Base-by-base conservation (phyloP, 805 yeast species). In the Yamadazyma ubonensis region DNA sequence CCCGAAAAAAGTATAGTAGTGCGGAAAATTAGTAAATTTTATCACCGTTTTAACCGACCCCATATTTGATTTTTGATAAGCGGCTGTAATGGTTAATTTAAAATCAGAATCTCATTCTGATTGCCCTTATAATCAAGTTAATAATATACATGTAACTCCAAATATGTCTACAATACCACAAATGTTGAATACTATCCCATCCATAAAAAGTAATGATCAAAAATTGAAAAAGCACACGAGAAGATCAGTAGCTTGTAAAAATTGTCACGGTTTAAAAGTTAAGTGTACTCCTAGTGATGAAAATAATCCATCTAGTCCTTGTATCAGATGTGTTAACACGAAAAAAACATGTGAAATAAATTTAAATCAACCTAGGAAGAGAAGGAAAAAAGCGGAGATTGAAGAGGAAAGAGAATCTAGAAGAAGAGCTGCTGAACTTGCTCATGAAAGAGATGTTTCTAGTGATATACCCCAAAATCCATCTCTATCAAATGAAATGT, bases 221-320 rank as follows among this genome's bases (percentile, higher is more conserved):
- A 34, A 18, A 17, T 12, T 23, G 11, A 35, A 23, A 28, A 41
- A 36, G 23, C 40, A 44, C n/a, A 42, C 45, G 3, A 54, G 79
- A 40, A 51, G 80, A 35, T 60, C 81, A 0, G 79, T 76, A 10
- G 86, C 86, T 1, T 81, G 86, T 57, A 78, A 75, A 47, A 67
- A 78, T n/a, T 89, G 97, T 55, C 95, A 91, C 52, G 58, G 85
- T 0, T 70, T 87, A 36, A 89, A 89, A 55, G 96, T 89, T 23
- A 79, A 83, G 50, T 89, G 97, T 60, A 78, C 83, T 6, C 93
- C 96, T 0, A 68, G 82, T 1, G 81, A 81, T 53, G 58, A 69
- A 29, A 52, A 67, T 21, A 75, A 81, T 42, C 80, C 81, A 7
- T 58, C 69, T 2, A 80, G 83, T 3, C 78, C 90, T 0, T 89